Conservation (phyloP, 2,329 filamentous ascomycete genomes). For the Tolypocladium cylindrosporum region DNA sequence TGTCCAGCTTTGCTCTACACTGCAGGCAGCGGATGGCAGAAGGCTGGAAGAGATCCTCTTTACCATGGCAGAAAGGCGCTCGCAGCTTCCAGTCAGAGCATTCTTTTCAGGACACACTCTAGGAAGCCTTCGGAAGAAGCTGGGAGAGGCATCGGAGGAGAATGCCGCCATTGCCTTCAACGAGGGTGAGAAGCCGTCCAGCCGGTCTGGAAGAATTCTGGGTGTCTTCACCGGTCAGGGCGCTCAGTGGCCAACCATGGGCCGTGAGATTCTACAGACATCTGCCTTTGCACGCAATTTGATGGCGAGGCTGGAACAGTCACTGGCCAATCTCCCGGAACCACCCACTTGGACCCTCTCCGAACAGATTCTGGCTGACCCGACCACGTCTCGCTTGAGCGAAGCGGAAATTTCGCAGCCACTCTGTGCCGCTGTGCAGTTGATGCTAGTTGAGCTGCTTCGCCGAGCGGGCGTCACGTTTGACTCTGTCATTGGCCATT, state of each 20-base stretch:
- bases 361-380: background rate
- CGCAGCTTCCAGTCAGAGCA: background rate
- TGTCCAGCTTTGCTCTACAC: background rate
- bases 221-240: slow-evolving; percentile 24
- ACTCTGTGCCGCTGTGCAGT: slow-evolving; percentile 24
- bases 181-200: background rate
- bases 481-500: slow-evolving; percentile 26
- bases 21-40: background rate
- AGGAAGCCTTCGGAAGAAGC: background rate
- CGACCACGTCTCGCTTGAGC: background rate
- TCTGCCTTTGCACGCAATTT: background rate
- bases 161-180: background rate
- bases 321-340: background rate
- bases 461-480: slow-evolving; percentile 16
- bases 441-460: slow-evolving; percentile 29
- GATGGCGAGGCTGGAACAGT: background rate
- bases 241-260: slow-evolving; percentile 23
- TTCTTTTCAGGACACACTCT: background rate
- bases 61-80: background rate
- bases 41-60: background rate
- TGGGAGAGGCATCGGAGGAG: background rate
- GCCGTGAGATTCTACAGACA: slow-evolving; percentile 11
- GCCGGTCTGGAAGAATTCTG: slow-evolving; percentile 4
- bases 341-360: background rate
- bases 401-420: slow-evolving; percentile 16